Evolutionary conservation across 192 early-diverging fungal genomes (phyloP), one percentile per base, ranked within the genome.

Genomic region (Linnemannia zychae): DNA sequence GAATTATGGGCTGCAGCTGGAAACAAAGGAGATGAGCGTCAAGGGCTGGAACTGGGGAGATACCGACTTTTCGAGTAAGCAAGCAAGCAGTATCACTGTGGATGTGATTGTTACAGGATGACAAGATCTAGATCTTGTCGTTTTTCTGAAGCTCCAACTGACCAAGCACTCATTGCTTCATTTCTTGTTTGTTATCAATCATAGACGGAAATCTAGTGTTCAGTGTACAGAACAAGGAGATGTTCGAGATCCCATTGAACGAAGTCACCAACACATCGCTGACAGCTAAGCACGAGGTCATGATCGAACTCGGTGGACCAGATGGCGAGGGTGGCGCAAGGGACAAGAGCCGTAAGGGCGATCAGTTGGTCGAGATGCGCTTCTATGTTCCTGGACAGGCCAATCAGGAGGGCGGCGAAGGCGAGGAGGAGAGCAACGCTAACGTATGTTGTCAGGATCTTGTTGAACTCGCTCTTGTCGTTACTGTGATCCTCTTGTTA

Each of bases 11-110:
- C 84, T 96, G 60, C 89, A 87, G 0, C 83, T 99, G 24, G 97
- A 99, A 76, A 81, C 88, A 34, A 95, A 94, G 79, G 97, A 99
- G 76, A 84, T 96, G 66, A 96, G 96, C 77, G 86, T 98, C 15
- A 94, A 94, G 76, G 98, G 98, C 38, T 98, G 97, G 95, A 99
- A 99, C 90, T 99, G 98, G 98, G 98, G 98, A 71, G 92, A 94
- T 80, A 91, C 94, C 28, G 96, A 96, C 60, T 96, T 97, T 78
- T 91, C 95, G 81, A 93, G 94, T 88, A 91, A 65, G 82, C 22
- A 24, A n/a, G 20, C n/a, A 28, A 12, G 24, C 13, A 4, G 3
- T 17, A 16, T n/a, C 28, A 75, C 15, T 12, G 0, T 33, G 22
- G 40, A 36, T 44, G 9, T 9, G 40, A 20, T 4, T n/a, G 18